These are phyloP conservation scores for Elaeis oleifera DNA, from an alignment of 202 grass and related monocot genomes.

Conservation along the genomic window DNA sequence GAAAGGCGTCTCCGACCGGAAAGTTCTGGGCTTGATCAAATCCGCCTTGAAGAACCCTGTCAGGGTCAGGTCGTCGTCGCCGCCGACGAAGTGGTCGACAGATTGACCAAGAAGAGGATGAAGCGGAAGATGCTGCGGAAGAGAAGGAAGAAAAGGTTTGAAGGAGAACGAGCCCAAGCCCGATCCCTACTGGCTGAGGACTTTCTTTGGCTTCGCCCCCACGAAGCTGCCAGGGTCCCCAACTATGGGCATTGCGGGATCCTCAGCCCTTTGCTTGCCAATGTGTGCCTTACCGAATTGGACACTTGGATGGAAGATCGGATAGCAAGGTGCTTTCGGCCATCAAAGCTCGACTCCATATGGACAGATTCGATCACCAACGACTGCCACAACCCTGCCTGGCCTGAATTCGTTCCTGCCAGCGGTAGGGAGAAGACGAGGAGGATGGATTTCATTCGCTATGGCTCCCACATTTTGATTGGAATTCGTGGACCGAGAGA, in stretches of 20 bases:
- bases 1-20: constrained; percentile 51
- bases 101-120: constrained; percentile 58
- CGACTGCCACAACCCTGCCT: constrained; percentile 78
- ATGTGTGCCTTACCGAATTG: constrained; percentile 69
- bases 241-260: constrained; percentile 69
- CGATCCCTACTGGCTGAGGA: constrained; percentile 70
- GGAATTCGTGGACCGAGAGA: constrained; percentile 77
- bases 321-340: constrained; percentile 54
- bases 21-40: constrained; percentile 62
- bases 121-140: constrained; percentile 79
- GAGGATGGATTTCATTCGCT: constrained; percentile 81
- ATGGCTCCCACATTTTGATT: constrained; percentile 64
- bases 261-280: constrained; percentile 66
- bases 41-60: constrained; percentile 42
- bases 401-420: constrained; percentile 87
- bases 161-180: constrained; percentile 75
- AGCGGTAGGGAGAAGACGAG: constrained; percentile 51
- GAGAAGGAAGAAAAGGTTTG: constrained; percentile 85
- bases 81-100: constrained; percentile 30
- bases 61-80: constrained; percentile 28
- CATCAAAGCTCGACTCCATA: constrained; percentile 61
- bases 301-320: constrained; percentile 80
- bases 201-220: constrained; percentile 71
- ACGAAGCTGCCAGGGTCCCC: constrained; percentile 39
- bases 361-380: constrained; percentile 55